Evolutionary conservation across 441 rosid species (phyloP), one percentile per base, ranked within the genome.

Genomic region (Hura crepitans): DNA sequence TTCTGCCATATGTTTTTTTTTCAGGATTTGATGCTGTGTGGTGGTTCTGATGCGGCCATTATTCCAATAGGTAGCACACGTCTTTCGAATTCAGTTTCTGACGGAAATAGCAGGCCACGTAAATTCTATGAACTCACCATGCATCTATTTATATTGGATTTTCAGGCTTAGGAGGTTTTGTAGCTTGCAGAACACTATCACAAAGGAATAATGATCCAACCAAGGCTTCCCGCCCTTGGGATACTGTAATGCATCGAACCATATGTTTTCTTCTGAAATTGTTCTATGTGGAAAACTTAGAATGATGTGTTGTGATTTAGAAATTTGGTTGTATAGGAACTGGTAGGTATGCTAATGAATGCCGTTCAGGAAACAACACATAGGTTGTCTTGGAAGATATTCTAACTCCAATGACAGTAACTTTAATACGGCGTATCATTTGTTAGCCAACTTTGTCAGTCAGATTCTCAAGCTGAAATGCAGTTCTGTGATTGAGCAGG

Each of bases 181-280:
- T 87, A 67, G 99, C 99, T 62, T 89, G 94, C 81, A 80, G 88
- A 66, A 93, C 97, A 69, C 97, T 94, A 56, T 92, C 97, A 6
- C 85, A 92, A 78, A 89, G 93, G 85, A 94, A 94, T 39, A 70
- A 71, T 66, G 94, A 94, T 81, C 99, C 99, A 13, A 66, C 97
- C 68, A 90, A 80, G 85, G 99, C 99, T 78, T 94, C 99, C 62
- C 88, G 99, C 42, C 99, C 99, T 65, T 94, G 97, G 99, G 97
- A 94, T 80, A 80, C 49, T 55, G 98, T 93, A 85, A 78, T 45
- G 27, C 25, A 51, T 63, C 56, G 11, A 12, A 15, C 0, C 15
- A 27, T 28, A 6, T 5, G 6, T 30, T 15, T 14, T 28, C 6
- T 6, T 13, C 42, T 37, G 5, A 10, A 13, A 65, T 46, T 58